Conservation (phyloP, 2,329 filamentous ascomycete species). For the Fusarium neocosmosporiellum region DNA sequence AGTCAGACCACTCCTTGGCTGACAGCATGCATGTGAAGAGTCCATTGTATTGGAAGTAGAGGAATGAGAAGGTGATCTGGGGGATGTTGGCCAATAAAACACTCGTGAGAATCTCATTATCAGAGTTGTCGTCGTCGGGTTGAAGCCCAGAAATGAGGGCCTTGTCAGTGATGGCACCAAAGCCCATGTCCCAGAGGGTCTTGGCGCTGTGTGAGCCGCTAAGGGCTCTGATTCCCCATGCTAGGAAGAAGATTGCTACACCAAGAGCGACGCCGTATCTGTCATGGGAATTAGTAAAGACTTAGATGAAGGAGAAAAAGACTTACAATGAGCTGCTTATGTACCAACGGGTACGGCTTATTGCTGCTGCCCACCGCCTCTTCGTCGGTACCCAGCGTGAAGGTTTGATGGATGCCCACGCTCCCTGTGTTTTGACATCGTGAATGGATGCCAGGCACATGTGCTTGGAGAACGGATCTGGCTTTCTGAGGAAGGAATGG, state of each 20-base stretch:
- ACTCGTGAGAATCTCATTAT: neutral
- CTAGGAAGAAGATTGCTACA: neutral
- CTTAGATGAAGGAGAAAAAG: neutral
- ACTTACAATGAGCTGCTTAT: neutral
- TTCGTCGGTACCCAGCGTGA: neutral
- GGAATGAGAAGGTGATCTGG: slow-evolving; percentile 13
- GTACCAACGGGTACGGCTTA: slow-evolving; percentile 12
- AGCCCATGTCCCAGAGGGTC: slow-evolving; percentile 10
- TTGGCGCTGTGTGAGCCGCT: neutral
- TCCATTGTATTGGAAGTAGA: slow-evolving; percentile 19
- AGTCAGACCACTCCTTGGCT: slow-evolving; percentile 19
- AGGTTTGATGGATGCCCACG: neutral
- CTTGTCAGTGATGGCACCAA: slow-evolving; percentile 7
- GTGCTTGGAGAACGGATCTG: neutral
- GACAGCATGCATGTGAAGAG: slow-evolving; percentile 19
- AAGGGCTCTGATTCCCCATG: neutral
- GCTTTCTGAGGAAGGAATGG: neutral
- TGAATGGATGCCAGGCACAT: slow-evolving; percentile 7
- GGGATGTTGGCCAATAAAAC: slow-evolving; percentile 12
- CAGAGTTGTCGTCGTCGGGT: neutral
- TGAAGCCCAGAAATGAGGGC: neutral
- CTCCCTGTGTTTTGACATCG: neutral
- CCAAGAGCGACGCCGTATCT: neutral
- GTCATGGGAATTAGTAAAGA: neutral
- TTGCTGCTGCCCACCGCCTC: slow-evolving; percentile 1